These are phyloP conservation scores for Coleophoma eucalyptorum DNA, from an alignment of 2,329 filamentous ascomycete species.

Conservation along the genomic window DNA sequence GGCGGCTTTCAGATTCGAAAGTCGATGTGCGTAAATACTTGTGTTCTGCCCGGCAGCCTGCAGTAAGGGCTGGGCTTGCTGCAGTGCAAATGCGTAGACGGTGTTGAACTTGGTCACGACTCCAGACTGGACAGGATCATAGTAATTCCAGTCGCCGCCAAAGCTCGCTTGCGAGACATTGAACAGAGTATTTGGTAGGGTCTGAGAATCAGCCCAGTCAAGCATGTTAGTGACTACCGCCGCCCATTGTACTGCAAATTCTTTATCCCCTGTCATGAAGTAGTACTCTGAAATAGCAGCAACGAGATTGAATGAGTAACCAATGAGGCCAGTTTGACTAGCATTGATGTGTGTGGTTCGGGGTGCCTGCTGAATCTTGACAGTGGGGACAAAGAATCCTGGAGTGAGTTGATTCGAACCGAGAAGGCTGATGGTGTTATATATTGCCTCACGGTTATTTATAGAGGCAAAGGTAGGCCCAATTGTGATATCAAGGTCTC, in stretches of 20 bases:
- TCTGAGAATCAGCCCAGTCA: conserved; percentile 30
- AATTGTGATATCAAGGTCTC: conserved; percentile 27
- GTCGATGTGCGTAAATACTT: conserved; percentile 17
- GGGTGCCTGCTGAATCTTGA: conserved; percentile 28
- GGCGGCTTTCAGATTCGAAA: conserved; percentile 19
- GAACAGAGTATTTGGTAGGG: conserved; percentile 19
- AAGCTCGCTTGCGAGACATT: conserved; percentile 22
- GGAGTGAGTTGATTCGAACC: conserved; percentile 24
- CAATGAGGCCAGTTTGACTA: conserved; percentile 28
- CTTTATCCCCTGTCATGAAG: conserved; percentile 22
- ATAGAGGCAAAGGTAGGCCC: conserved; percentile 24
- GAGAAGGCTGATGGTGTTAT: conserved; percentile 24
- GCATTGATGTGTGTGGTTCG: conserved; percentile 12
- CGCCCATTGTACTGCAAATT: conserved; percentile 24
- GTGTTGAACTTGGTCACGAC: conserved; percentile 28
- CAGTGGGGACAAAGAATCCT: conserved; percentile 29
- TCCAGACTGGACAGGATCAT: conserved; percentile 26
- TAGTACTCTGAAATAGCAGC: conserved; percentile 26
- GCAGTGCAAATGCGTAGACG: conserved; percentile 27
- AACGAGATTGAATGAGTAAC: conserved; percentile 29
- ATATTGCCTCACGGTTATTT: conserved; percentile 19
- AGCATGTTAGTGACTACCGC: conserved; percentile 25
- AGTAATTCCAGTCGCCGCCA: conserved; percentile 32
- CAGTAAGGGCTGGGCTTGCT: conserved; percentile 20
- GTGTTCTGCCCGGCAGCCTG: conserved; percentile 16